Conservation (phyloP, 495 filamentous ascomycete genomes). For the Trichoderma gamsii region DNA sequence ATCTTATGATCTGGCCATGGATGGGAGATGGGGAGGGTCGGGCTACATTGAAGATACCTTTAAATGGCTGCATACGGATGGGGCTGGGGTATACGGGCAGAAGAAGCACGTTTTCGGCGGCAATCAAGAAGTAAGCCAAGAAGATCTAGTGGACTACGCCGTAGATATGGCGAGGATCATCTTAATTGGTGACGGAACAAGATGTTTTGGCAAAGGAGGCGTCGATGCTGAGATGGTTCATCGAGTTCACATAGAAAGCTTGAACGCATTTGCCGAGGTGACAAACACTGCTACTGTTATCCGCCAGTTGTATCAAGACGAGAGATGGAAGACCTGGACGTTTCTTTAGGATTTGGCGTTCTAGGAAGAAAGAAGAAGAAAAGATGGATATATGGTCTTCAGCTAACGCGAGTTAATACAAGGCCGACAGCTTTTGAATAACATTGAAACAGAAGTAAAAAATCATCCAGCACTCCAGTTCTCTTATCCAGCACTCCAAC, state of each 20-base stretch:
- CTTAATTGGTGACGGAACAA: neutral
- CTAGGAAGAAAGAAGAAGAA: no score
- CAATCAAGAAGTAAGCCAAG: neutral
- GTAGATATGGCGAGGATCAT: slow-evolving; percentile 8
- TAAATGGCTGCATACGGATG: neutral
- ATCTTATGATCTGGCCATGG: neutral
- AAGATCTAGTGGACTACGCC: neutral
- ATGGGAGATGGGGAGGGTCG: neutral
- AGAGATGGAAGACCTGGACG: neutral
- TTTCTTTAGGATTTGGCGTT: neutral
- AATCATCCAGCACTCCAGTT: no score
- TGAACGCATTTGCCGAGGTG: neutral
- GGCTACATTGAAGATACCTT: neutral
- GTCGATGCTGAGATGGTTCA: slow-evolving; percentile 2
- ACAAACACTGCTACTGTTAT: neutral
- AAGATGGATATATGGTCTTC: no score
- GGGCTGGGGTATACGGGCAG: neutral
- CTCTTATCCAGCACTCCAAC: no score
- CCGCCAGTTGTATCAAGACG: neutral
- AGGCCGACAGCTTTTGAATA: no score
- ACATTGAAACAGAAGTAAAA: no score
- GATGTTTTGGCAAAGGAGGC: slow-evolving; percentile 5
- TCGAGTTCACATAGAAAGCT: slow-evolving; percentile 1
- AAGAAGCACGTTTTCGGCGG: no score
- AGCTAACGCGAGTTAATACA: no score